Base-by-base conservation (phyloP, 352 stramenopile genomes). In the Aphanomyces astaci region DNA sequence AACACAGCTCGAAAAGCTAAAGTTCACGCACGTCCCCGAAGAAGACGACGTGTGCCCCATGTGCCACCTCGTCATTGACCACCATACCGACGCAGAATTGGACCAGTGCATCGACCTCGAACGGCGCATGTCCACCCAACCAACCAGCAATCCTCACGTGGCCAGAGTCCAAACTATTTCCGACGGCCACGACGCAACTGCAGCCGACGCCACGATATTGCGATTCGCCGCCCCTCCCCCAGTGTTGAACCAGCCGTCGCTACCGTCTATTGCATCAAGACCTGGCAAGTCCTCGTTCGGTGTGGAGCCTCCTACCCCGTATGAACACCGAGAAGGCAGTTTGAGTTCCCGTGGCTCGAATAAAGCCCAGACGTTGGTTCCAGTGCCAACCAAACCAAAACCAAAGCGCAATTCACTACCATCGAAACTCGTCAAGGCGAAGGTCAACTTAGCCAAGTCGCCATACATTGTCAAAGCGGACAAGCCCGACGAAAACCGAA, bases 71-170 rank as follows among this genome's bases (percentile, higher is more conserved):
- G 62, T 75, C 3, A 89, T 89, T 13, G 81, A 89, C 56, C 65
- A 81, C 51, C 81, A 89, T 56, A 86, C 31, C 7, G 81, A 89
- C 63, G 64, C 67, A 2, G 79, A 85, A 19, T 66, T 89, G 2
- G 81, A 89, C 65, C 57, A 22, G 1, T 89, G 81, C 46, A 87
- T 89, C 13, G 81, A 84, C 27, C 57, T 75, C n/a, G 81, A 89
- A n/a, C n/a, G 52, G 75, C 73, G 17, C 53, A 75, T 9, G 66
- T 55, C 48, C 19, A 55, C 1, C 70, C 54, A 60, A 64, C n/a
- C 73, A 66, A 2, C 56, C n/a, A 36, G 5, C 56, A 31, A 15
- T 72, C 36, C 15, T 17, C 54, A 49, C 7, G 49, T 19, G 5
- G 49, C 30, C 9, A 46, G 9, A 46, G 39, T 46, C n/a, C n/a